Evolutionary conservation across 2,329 filamentous ascomycete genomes (phyloP).

Genomic region (Parastagonospora avenae): DNA sequence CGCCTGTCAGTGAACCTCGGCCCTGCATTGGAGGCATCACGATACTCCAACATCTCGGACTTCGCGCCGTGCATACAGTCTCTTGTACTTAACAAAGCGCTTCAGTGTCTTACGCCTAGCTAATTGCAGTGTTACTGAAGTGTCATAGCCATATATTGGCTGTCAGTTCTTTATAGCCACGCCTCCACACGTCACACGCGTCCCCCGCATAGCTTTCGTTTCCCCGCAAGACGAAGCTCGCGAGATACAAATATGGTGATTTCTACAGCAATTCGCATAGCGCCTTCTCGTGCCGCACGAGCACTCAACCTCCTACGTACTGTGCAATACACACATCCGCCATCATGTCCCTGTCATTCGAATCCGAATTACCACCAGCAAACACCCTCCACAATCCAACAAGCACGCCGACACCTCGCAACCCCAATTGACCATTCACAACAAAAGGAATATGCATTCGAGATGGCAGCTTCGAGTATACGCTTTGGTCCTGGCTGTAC

Average conservation of each 20-base stretch:
- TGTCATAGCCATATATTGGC: too few species aligned
- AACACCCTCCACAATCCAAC: constrained; percentile 48
- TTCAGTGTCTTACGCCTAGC: too few species aligned
- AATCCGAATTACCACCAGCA: constrained; percentile 77
- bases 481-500: constrained; percentile 92
- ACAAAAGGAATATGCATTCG: constrained; percentile 96
- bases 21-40: not conserved
- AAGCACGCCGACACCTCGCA: constrained; percentile 68
- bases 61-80: too few species aligned
- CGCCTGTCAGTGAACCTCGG: constrained; percentile 11
- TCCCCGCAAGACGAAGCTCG: not conserved
- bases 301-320: constrained; percentile 79
- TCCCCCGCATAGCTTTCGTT: not conserved
- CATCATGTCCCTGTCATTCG: constrained; percentile 92
- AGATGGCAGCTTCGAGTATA: constrained; percentile 96
- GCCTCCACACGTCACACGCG: not conserved
- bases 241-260: constrained; percentile 18
- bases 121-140: too few species aligned
- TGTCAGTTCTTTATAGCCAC: not conserved
- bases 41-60: too few species aligned
- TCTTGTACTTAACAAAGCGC: too few species aligned
- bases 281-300: constrained; percentile 57
- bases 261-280: constrained; percentile 35
- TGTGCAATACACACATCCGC: constrained; percentile 89
- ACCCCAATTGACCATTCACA: constrained; percentile 73